Evolutionary conservation across 805 yeast species (phyloP).

Genomic region (Starmerella davenportii): DNA sequence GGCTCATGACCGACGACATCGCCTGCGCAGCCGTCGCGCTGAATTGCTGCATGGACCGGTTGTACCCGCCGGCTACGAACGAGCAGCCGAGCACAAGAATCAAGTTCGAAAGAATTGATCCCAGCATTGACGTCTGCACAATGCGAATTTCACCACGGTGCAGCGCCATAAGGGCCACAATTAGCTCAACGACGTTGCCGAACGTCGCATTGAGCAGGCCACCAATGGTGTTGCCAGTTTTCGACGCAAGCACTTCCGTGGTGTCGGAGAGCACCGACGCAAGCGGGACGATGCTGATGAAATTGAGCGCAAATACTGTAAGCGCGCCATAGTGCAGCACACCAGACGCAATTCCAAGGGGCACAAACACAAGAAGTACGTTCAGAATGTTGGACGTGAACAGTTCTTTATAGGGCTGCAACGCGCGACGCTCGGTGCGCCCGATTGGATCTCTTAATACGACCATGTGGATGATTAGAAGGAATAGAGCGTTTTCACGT

Average conservation of each 20-base stretch:
- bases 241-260: constrained; percentile 77
- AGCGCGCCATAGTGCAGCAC: constrained; percentile 35
- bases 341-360: constrained; percentile 70
- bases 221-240: constrained; percentile 82
- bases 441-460: neutral
- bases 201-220: constrained; percentile 91
- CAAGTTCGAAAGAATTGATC: constrained; percentile 76
- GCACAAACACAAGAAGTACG: constrained; percentile 64
- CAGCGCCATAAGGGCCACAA: constrained; percentile 82
- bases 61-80: constrained; percentile 80
- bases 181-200: constrained; percentile 94
- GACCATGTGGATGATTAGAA: constrained; percentile 1
- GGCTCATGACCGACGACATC: constrained; percentile 83
- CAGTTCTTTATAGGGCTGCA: constrained; percentile 7
- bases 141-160: constrained; percentile 72
- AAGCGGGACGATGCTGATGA: constrained; percentile 77
- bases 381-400: constrained; percentile 32
- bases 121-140: constrained; percentile 95
- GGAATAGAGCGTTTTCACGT: too few species aligned
- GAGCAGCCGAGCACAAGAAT: constrained; percentile 89
- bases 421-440: neutral
- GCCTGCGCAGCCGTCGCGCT: constrained; percentile 97
- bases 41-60: constrained; percentile 69
- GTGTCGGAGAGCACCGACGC: constrained; percentile 83
- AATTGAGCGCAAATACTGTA: constrained; percentile 52